phyloP scores from a whole-genome alignment of 2,329 filamentous ascomycete genomes.

The Penicillium brasilianum region DNA sequence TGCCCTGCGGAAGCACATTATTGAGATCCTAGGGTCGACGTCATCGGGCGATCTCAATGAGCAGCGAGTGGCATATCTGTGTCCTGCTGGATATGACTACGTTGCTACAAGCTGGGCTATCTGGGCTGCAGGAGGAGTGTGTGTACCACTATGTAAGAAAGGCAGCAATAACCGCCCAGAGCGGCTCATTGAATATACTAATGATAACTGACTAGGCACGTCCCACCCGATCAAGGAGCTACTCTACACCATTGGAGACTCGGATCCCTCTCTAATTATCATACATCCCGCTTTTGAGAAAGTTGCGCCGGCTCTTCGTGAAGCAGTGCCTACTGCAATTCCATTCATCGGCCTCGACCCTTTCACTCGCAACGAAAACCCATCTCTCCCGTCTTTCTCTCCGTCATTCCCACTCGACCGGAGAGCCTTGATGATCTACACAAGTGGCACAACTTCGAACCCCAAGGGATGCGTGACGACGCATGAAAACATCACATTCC shows the following conservation, averaged over 20 bases:
- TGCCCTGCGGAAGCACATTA: constrained; percentile 42
- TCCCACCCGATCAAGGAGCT: constrained; percentile 50
- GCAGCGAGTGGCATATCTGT: constrained; percentile 46
- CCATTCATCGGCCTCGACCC: constrained; percentile 40
- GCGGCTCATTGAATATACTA: constrained; percentile 6
- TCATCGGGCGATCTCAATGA: constrained; percentile 41
- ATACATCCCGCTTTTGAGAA: constrained; percentile 48
- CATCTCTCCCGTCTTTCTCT: constrained; percentile 41
- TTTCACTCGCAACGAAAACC: constrained; percentile 26
- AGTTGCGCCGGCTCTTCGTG: constrained; percentile 38
- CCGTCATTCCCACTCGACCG: constrained; percentile 35
- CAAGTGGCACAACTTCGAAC: constrained; percentile 48
- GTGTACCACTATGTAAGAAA: constrained; percentile 49
- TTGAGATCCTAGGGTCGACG: constrained; percentile 37
- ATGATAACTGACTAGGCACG: constrained; percentile 37
- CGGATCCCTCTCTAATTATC: constrained; percentile 49
- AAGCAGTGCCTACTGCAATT: constrained; percentile 34
- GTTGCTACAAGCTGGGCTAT: constrained; percentile 51
- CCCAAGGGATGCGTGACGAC: constrained; percentile 53
- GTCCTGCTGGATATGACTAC: constrained; percentile 50
- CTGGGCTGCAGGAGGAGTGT: constrained; percentile 52
- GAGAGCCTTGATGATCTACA: constrained; percentile 51
- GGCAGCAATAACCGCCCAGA: not conserved
- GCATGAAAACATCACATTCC: constrained; percentile 47
- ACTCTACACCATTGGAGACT: constrained; percentile 49